Percentiles rank a stretch among this genome's conserved stretches.
Evolutionary conservation across 1,284 basidiomycete genomes (phyloP).

Genomic region (Moniliella sp.): DNA sequence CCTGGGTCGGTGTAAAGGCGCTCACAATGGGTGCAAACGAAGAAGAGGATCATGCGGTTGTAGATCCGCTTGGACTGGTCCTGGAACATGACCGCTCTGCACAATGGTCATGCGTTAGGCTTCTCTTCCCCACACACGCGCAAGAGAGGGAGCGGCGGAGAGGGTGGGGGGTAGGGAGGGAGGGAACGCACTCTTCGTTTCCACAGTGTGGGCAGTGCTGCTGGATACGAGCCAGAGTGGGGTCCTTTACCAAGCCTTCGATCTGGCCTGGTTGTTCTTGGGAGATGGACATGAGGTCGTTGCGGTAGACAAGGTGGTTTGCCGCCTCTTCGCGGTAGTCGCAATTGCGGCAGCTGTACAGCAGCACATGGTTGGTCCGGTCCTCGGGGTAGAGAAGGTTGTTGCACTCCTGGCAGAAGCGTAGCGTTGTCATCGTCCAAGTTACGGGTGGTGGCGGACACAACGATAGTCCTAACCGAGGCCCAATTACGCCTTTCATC

Average conservation of each 20-base stretch:
- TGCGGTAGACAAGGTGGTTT: constrained; percentile 72
- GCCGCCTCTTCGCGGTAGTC: constrained; percentile 62
- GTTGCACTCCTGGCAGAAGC: too few relatives aligned
- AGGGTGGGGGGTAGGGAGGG: too few relatives aligned
- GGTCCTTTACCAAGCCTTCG: constrained; percentile 66
- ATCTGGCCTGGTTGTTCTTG: constrained; percentile 82
- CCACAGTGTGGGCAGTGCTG: constrained; percentile 8
- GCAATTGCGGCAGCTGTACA: constrained; percentile 84
- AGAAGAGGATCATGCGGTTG: constrained; percentile 31
- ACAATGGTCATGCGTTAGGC: too few relatives aligned
- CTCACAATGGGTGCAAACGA: constrained; percentile 27
- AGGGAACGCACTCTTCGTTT: not conserved
- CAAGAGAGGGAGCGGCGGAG: too few relatives aligned
- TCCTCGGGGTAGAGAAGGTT: too few relatives aligned
- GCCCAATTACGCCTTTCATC: too few relatives aligned
- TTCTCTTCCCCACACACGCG: constrained; percentile 16
- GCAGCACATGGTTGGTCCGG: constrained; percentile 59
- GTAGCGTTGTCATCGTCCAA: too few relatives aligned
- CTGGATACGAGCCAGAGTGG: constrained; percentile 44
- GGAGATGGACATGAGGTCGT: constrained; percentile 76
- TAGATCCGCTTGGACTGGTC: constrained; percentile 28
- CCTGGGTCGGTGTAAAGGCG: too few relatives aligned
- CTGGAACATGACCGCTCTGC: constrained; percentile 28
- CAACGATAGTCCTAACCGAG: too few relatives aligned
- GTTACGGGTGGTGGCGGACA: too few relatives aligned